Evolutionary conservation across 495 filamentous ascomycete genomes (phyloP).

Genomic region (Cenococcum geophilum): DNA sequence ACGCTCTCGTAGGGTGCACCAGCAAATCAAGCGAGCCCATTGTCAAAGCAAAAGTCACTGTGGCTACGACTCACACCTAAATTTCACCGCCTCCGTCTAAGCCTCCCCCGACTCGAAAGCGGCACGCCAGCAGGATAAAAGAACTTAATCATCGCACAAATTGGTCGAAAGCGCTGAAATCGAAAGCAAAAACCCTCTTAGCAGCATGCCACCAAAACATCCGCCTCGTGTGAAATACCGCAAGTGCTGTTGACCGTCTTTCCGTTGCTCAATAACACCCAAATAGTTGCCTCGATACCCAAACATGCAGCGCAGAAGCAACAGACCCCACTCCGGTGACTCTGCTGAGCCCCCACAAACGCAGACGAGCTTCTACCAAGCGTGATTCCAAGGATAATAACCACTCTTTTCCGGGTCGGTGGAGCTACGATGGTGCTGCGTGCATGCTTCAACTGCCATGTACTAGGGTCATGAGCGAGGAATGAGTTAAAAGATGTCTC

Average conservation of each 20-base stretch:
- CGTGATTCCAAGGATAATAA: background rate
- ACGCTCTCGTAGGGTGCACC: no score
- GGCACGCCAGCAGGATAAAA: background rate
- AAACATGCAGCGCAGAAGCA: background rate
- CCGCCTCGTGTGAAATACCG: slow-evolving; percentile 2
- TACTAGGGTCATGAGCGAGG: no score
- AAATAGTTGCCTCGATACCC: background rate
- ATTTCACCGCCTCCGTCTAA: background rate
- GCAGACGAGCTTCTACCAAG: background rate
- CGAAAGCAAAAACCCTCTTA: background rate
- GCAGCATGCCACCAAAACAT: background rate
- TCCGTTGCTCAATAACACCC: background rate
- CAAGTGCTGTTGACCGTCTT: slow-evolving; percentile 1
- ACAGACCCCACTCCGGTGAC: background rate
- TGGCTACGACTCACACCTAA: no score
- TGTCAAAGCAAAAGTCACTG: no score
- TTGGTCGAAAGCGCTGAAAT: background rate
- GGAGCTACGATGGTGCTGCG: background rate
- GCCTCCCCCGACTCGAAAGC: background rate
- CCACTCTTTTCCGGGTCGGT: background rate
- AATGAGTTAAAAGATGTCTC: no score
- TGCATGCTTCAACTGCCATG: no score
- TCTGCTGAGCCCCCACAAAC: background rate
- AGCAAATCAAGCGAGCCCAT: no score
- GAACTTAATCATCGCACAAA: background rate